Evolutionary conservation across 345 rosid species (phyloP).

Genomic region (Syzygium aromaticum): DNA sequence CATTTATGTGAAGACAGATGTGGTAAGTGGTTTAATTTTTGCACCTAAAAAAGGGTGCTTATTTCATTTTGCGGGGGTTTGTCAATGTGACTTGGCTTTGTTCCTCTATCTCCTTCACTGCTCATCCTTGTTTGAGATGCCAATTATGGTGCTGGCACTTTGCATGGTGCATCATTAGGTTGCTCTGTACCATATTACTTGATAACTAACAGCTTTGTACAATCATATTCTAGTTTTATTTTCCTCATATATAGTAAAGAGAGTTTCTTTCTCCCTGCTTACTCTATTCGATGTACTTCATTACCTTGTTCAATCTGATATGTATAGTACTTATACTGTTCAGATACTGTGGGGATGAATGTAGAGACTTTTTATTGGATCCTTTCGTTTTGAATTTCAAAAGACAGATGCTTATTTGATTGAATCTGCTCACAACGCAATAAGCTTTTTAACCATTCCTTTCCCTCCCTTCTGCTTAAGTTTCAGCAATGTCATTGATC

Average conservation of each 20-base stretch:
- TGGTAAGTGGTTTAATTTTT: constrained; percentile 33
- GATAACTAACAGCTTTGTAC: background rate
- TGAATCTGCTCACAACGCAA: background rate
- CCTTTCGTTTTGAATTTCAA: background rate
- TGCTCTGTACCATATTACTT: background rate
- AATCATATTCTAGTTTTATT: background rate
- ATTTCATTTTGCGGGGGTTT: background rate
- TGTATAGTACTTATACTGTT: background rate
- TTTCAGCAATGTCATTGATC: background rate
- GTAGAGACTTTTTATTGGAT: background rate
- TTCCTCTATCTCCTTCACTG: background rate
- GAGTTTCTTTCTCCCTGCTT: background rate
- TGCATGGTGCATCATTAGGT: background rate
- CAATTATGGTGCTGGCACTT: background rate
- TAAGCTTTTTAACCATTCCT: background rate
- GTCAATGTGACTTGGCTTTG: background rate
- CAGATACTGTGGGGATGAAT: background rate
- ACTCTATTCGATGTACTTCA: background rate
- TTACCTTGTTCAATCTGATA: background rate
- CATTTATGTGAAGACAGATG: constrained; percentile 66
- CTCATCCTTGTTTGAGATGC: background rate
- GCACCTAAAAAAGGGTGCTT: background rate
- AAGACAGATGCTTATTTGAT: background rate
- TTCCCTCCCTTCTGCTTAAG: background rate
- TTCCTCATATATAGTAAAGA: background rate